Base-by-base conservation (phyloP, 441 rosid species). In the Isatis lusitanica region DNA sequence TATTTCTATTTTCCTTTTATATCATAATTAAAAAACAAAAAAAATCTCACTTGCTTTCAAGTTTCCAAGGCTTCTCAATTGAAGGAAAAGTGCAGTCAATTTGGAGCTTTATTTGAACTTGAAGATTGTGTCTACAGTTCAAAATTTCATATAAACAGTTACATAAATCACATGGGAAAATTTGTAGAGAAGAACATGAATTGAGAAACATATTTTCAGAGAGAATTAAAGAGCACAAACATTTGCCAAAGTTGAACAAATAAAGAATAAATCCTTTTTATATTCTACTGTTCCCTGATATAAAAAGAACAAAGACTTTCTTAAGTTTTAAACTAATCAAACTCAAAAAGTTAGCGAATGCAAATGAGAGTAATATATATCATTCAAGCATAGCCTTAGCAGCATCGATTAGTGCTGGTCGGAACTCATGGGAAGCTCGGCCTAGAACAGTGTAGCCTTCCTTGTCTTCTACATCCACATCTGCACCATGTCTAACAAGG, bases 361-460 rank as follows among this genome's bases (percentile, higher is more conserved):
- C 5, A 6, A 28, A 16, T 17, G 46, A 43, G 28, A 46, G 55
- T 70, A 67, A 61, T 1, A 36, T 87, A n/a, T 79, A 90, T 76
- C 83, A 90, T 85, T 92, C 97, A 39, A 88, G 83, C 97, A 94
- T 92, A 30, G 94, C 85, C 70, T 79, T 80, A 0, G 97, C 97
- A 7, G 95, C 97, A 73, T 94, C 92, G 5, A 89, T 58, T 28
- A 94, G 84, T n/a, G 63, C 42, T 2, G 91, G 86, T 80, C 97
- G 83, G 60, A 90, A 80, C 47, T 84, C 90, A 13, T 6, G 48
- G 2, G 95, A 82, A 70, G 98, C 94, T 77, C 86, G 90, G 18
- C 97, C 97, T 12, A 94, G 88, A 69, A 92, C 97, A 4, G 97
- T 90, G 87, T 88, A 94, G 0, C 97, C 95, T 83, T 92, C 97